Evolutionary conservation across 495 filamentous ascomycete genomes (phyloP).

Genomic region (Hypoxylon cercidicola): DNA sequence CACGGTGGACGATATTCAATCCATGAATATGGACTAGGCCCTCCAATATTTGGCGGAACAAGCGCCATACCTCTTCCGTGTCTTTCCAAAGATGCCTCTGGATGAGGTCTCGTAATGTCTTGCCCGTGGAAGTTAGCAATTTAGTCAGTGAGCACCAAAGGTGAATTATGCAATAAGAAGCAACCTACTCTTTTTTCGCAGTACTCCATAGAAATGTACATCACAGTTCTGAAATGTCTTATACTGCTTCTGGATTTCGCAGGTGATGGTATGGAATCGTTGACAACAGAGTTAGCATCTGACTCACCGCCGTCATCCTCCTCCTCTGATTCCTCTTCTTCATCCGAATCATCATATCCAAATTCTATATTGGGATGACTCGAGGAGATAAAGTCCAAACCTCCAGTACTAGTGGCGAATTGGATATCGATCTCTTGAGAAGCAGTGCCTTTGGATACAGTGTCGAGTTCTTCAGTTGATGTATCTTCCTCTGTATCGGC

Average conservation of each 20-base stretch:
- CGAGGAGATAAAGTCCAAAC: slow-evolving; percentile 93
- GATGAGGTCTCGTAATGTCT: slow-evolving; percentile 93
- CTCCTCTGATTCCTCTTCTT: slow-evolving; percentile 55
- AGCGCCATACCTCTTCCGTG: slow-evolving; percentile 81
- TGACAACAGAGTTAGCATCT: slow-evolving; percentile 35
- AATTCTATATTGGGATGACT: slow-evolving; percentile 85
- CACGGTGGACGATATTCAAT: slow-evolving; percentile 92
- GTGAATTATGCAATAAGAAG: neutral
- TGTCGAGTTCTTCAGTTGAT: slow-evolving; percentile 64
- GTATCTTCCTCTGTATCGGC: slow-evolving; percentile 66
- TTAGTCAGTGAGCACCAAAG: neutral
- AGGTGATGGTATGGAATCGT: slow-evolving; percentile 41
- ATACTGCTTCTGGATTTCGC: slow-evolving; percentile 46
- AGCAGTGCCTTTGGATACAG: slow-evolving; percentile 47
- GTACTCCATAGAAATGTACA: slow-evolving; percentile 85
- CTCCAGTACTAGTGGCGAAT: slow-evolving; percentile 73
- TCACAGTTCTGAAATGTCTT: slow-evolving; percentile 52
- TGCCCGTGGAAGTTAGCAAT: slow-evolving; percentile 5
- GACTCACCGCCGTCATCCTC: slow-evolving; percentile 51
- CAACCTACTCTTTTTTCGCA: slow-evolving; percentile 85
- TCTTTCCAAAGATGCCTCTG: slow-evolving; percentile 76
- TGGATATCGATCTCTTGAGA: slow-evolving; percentile 66
- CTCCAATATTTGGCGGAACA: slow-evolving; percentile 92
- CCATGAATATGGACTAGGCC: slow-evolving; percentile 90
- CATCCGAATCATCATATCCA: slow-evolving; percentile 74